Evolutionary conservation across 257 asterid species (phyloP), one percentile per base, ranked within the genome.

Genomic region (Osmanthus fragrans): DNA sequence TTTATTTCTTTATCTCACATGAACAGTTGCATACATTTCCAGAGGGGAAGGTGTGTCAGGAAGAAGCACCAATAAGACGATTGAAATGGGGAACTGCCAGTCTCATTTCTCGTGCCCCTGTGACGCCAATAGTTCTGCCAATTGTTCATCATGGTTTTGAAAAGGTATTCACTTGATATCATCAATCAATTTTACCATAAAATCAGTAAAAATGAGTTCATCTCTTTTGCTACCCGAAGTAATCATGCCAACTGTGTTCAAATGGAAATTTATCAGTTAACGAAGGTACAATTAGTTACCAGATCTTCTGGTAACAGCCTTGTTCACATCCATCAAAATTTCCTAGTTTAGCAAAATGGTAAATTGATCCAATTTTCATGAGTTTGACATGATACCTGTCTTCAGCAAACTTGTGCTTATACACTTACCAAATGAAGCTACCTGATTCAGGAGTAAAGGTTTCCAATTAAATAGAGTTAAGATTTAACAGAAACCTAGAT

Each of bases 71-170:
- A 7, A 89, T 93, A 83, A 81, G 97, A 75, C 87, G 97, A 77
- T 86, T 96, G 88, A 96, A 96, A 79, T 96, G 99, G 99, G 98
- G 99, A 79, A 92, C 98, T 39, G 97, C 99, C 82, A 93, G 99
- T 88, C 99, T 96, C 76, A 92, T 96, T 79, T 94, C 86, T 37
- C 98, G 99, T 75, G 91, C 98, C 42, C 98, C 97, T 32, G 88
- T 93, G 58, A 86, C 97, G 82, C 99, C 99, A 25, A 89, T 96
- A 81, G 96, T 96, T 85, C 77, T 96, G 84, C 99, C 99, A 76
- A 90, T 96, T 73, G 82, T 92, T 81, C 99, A 92, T 86, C 97
- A 64, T 80, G 99, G 99, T 79, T 89, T 93, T 71, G 90, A 96
- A 84, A 85, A 93, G 97, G 99, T 96, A 73, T 60, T 66, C 63